Base-by-base conservation (phyloP, 768 basidiomycete genomes). In the Phylloporus scabripes region DNA sequence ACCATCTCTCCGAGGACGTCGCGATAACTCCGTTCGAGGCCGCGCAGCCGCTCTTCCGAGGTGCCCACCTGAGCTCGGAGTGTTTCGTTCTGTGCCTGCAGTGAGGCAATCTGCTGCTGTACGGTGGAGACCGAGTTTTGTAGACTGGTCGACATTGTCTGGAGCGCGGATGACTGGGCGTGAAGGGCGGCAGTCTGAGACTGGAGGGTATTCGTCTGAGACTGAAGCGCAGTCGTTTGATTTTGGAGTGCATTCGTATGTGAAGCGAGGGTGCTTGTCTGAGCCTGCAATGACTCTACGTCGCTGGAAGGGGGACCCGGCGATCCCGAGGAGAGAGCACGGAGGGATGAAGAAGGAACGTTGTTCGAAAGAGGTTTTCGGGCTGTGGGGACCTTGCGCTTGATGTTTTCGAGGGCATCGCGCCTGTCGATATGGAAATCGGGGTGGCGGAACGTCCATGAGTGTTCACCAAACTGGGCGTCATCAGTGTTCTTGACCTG, bases 401-500 rank as follows among this genome's bases (percentile, higher is more conserved):
- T 83, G 65, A 83, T 84, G 57, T 80, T 79, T 63, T 83, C 82
- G 48, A 83, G 74, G 9, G 72, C 74, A 41, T 79, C 76, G 20
- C 74, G 73, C 37, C 75, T 68, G 57, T 79, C 76, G 15, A 74
- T 66, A 54, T 74, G 76, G 52, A 77, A 77, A 53, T 77, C 76
- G 15, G 76, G 76, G 46, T 77, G 76, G n/a, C 73, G 70, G 53
- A 77, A 77, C 1, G 74, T 78, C 76, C 76, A 77, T 32, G 72
- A 64, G 53, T 81, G 78, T 54, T 81, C 80, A 48, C 80, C 79
- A 50, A 76, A 90, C 54, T 82, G 79, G 62, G 80, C 74, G 57
- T 90, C 90, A 55, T 92, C 92, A 2, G 82, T 83, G 59, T 88
- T 91, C 68, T 93, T 94, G 55, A 93, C 82, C 75, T 74, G 47